Base-by-base conservation (phyloP, 2,329 filamentous ascomycete species). In the Chaetomium globosum region DNA sequence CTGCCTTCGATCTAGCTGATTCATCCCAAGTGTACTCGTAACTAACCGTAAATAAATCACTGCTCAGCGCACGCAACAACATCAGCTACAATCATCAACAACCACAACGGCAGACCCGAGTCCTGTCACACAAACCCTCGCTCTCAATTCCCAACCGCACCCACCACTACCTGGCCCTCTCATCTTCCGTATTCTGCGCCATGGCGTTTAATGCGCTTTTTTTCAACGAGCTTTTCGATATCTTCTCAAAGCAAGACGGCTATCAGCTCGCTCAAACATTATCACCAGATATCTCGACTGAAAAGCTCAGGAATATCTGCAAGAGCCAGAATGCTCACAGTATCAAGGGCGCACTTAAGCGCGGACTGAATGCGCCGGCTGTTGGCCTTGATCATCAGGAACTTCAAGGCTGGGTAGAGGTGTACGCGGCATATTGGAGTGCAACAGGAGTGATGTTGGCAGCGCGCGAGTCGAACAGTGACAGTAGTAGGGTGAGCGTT, bases 391-490 rank as follows among this genome's bases (percentile, higher is more conserved):
- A 82, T n/a, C 83, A 86, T 49, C 84, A 88, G 49, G 92, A 97
- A 78, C 81, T 86, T 28, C 85, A 83, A 65, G 89, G 88, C n/a
- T 99, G 95, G 95, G 82, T 89, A 0, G 93, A 97, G 48, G 87
- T 98, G 33, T 96, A 93, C 74, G 81, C 84, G 43, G 82, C 86
- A 23, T 97, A 93, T 74, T 97, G 93, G 92, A 92, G 90, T 72
- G 91, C 91, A 28, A 79, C 90, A 48, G 88, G 87, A 36, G 88
- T 91, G 71, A 84, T 97, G 31, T 78, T 95, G 60, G 84, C 84
- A 16, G 85, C 86, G 12, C 85, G 90, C 65, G 85, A 87, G 66
- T 79, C 82, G 21, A 73, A 64, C n/a, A 23, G 74, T 10, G 75
- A 77, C 43, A 74, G 71, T 56, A 75, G 76, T 65, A 77, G 77